Conservation (phyloP, 2,329 filamentous ascomycete genomes). For the Fusarium dimerum region DNA sequence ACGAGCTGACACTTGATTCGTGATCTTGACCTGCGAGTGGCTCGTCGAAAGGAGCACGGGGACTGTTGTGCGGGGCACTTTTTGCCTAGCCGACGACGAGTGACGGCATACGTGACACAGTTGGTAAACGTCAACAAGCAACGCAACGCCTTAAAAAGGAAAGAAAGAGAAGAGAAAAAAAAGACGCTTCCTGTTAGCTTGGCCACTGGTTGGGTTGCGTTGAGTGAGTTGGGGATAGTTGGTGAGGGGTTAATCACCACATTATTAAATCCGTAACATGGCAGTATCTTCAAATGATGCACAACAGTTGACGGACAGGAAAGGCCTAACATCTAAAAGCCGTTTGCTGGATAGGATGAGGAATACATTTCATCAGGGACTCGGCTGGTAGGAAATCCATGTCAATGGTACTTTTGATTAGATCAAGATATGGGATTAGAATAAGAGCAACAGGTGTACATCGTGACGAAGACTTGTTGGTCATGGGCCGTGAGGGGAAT, state of each 20-base stretch:
- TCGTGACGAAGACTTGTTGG: slow-evolving; percentile 36
- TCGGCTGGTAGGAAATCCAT: too few relatives aligned
- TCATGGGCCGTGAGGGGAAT: slow-evolving; percentile 36
- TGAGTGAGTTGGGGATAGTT: slow-evolving; percentile 13
- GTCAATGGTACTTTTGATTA: too few relatives aligned
- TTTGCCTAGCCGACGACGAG: slow-evolving; percentile 26
- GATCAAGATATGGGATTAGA: too few relatives aligned
- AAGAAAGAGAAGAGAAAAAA: too few relatives aligned
- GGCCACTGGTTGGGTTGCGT: slow-evolving; percentile 9
- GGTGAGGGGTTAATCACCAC: slow-evolving; percentile 26
- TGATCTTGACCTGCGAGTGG: slow-evolving; percentile 20
- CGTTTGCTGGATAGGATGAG: not conserved
- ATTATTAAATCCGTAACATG: slow-evolving; percentile 8
- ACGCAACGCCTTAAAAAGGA: slow-evolving; percentile 11
- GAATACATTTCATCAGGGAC: not conserved
- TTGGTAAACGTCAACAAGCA: slow-evolving; percentile 17
- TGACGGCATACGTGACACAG: slow-evolving; percentile 23
- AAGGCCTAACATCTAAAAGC: not conserved
- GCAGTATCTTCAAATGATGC: not conserved
- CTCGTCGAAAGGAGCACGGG: slow-evolving; percentile 20
- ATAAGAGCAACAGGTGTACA: too few relatives aligned
- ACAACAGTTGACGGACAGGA: not conserved
- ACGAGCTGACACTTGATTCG: slow-evolving; percentile 12
- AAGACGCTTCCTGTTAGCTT: slow-evolving; percentile 16
- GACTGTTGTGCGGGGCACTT: slow-evolving; percentile 27